Percentiles rank a stretch among this genome's conserved stretches.
Conservation (phyloP, 441 rosid species). For the Gossypium davidsonii region DNA sequence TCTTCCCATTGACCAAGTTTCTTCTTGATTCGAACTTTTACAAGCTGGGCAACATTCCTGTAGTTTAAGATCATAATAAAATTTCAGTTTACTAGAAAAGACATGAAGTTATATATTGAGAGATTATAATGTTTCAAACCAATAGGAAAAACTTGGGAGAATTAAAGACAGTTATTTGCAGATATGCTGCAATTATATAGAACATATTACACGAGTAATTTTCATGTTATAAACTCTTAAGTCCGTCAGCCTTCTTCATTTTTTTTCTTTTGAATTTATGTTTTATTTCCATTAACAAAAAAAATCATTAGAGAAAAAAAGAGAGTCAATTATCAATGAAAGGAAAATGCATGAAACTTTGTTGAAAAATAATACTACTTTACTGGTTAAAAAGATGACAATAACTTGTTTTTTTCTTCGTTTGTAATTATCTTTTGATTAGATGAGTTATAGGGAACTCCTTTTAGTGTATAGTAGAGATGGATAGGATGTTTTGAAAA, state of each 20-base stretch:
- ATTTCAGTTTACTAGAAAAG: constrained; percentile 2
- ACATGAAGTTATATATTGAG: not conserved
- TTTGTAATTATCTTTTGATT: no score
- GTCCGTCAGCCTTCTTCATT: not conserved
- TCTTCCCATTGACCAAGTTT: constrained; percentile 59
- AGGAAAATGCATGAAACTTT: not conserved
- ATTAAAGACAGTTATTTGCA: not conserved
- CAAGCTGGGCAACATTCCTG: constrained; percentile 79
- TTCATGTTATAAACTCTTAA: not conserved
- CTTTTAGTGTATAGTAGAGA: no score
- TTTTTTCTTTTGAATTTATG: not conserved
- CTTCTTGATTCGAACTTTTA: constrained; percentile 64
- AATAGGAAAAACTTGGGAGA: not conserved
- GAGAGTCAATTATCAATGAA: not conserved
- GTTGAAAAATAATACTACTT: no score
- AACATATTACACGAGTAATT: not conserved
- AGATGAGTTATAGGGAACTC: no score
- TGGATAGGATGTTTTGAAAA: no score
- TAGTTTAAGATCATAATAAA: constrained; percentile 4
- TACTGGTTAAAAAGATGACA: no score
- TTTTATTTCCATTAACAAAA: not conserved
- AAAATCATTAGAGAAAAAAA: constrained; percentile 5
- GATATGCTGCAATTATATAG: not conserved
- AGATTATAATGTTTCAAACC: not conserved
- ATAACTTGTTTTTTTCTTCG: no score